Evolutionary conservation across 75 land plant genomes (phyloP), one percentile per base, ranked within the genome.

Genomic region (Larix kaempferi): DNA sequence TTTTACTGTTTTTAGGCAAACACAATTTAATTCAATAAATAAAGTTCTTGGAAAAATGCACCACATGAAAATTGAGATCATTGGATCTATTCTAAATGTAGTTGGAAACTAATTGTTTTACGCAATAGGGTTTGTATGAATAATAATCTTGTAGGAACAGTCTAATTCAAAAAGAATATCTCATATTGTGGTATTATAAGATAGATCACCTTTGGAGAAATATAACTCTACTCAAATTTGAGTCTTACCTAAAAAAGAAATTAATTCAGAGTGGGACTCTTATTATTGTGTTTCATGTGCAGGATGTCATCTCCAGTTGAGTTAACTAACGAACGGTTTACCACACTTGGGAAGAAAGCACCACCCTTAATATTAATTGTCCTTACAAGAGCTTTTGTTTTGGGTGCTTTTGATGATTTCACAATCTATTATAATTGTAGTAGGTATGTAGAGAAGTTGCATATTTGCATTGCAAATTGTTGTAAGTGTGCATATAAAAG

Each of bases 391-490:
- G 89, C 88, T 17, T 74, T 91, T 26, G 90, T 82, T 27, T 75
- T 88, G 66, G 86, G 90, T 63, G 88, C 90, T 44, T 52, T 91
- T 75, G 84, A 91, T 79, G 93, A 91, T 77, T 80, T 91, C 23
- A 74, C 81, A 23, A 86, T 91, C 23, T 91, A 82, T 74, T 77
- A 84, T 81, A 77, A 83, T 54, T 91, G 93, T 61, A 88, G 82
- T 81, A 86, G 88, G 93, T 91, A 76, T 54, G 23, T 74, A 1
- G 41, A 56, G 22, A 54, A 27, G 44, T 49, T 4, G 52, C 17
- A 76, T 67, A 29, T 49, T 76, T 39, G 10, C n/a, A 57, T 22
- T 23, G 72, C 22, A 58, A 6, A 23, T 66, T 44, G 15, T 11
- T 6, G 2, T 17, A 65, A 3, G 39, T 22, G 73, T 33, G 29